Base-by-base conservation (phyloP, 78 protist species). In the Pelomyxa schiedti region DNA sequence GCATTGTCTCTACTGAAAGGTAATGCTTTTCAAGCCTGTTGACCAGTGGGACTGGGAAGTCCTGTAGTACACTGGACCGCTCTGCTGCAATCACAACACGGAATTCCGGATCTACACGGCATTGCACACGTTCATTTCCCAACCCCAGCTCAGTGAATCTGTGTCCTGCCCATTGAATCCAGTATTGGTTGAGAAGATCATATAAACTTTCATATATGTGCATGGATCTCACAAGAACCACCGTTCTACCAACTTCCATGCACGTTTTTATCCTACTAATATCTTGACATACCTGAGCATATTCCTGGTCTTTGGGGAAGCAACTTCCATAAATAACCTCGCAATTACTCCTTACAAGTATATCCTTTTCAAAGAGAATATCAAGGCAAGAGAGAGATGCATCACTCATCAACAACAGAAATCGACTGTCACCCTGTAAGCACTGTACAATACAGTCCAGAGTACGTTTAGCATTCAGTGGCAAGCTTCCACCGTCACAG, bases 11-110 rank as follows among this genome's bases (percentile, higher is more conserved):
- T 16, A 64, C 5, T 16, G 3, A 52, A n/a, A 75, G 42, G 24
- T 42, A 7, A 66, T 84, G 89, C 76, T 84, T 84, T 67, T 84
- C 89, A 42, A 84, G 68, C 16, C 89, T 75, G 80, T 84, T 84
- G 69, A 84, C 40, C 26, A 84, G 53, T n/a, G 89, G 88, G 41
- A 35, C 68, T 16, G 58, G 66, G 4, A 58, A 41, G 28, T 5
- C 0, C 7, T 37, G 2, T 22, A 8, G 1, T 16, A 73, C 89
- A 26, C 70, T 63, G 42, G 6, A 16, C 42, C 0, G 36, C 28
- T 75, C 81, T 8, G 29, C 64, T 30, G 83, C 30, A 37, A 84
- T 72, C 2, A 84, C 42, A 7, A 30, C 0, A 29, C 43, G 38
- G 66, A 83, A 83, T 30, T 3, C 42, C 28, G 1, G 38, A 2